Conservation (phyloP, 106 monocot genomes). For the Triglochin maritima region DNA sequence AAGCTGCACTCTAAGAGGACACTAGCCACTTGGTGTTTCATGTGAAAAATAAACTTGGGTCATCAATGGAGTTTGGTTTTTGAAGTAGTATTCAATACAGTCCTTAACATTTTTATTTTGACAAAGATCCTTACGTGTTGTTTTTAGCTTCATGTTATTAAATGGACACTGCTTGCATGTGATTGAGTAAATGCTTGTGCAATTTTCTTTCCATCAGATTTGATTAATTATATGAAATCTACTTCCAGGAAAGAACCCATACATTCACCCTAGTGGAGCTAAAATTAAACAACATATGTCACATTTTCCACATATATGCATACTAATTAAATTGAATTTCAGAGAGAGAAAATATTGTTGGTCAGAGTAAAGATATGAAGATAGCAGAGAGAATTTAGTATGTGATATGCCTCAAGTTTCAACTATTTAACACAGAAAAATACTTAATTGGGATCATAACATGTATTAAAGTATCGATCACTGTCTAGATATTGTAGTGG, state of each 20-base stretch:
- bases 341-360: background rate
- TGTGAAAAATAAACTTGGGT: background rate
- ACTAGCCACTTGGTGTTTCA: background rate
- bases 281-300: background rate
- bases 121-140: no score
- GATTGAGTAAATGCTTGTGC: background rate
- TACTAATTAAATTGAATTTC: background rate
- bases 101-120: no score
- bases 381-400: no score
- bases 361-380: no score
- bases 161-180: slow-evolving; percentile 1
- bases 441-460: no score
- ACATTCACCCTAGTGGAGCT: background rate
- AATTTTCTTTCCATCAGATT: background rate
- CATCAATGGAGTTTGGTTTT: background rate
- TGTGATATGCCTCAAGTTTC: no score
- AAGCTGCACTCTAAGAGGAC: no score
- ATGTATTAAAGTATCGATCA: no score
- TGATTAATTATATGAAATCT: background rate
- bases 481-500: no score
- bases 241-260: background rate
- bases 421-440: no score
- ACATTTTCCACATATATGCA: background rate
- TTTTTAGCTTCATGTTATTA: background rate
- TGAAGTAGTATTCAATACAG: no score